Evolutionary conservation across 768 basidiomycete genomes (phyloP), one percentile per base, ranked within the genome.

Genomic region (Pleurotus tuoliensis): DNA sequence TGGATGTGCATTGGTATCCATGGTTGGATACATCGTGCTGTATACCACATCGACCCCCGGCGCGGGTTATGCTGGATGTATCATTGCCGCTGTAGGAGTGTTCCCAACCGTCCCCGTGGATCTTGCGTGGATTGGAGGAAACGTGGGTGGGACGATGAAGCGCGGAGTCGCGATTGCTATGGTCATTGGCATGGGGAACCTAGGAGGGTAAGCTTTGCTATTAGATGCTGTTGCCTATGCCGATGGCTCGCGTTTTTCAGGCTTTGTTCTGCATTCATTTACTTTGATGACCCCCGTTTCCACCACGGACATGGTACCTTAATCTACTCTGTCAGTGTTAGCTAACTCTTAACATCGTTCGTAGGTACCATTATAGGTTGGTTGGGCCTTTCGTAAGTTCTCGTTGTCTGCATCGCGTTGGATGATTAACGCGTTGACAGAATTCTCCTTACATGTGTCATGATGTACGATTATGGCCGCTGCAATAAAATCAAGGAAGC

Each of bases 121-220:
- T 20, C 64, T 85, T 1, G 80, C 82, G 30, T 86, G 84, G 84
- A 76, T 71, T 1, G 73, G 76, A 1, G 77, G 78, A 8, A 81
- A 82, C 53, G 76, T 79, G 0, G 83, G 83, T 18, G 82, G 84
- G 22, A 81, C 82, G 61, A 57, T 79, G 48, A 78, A 80, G 62
- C 73, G 76, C 54, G 84, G 74, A 20, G 74, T 83, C 13, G 72
- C 74, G 11, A 58, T 83, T 40, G 84, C 79, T 3, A 74, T 81
- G 71, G 75, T 84, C 13, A 76, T 80, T 50, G 81, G 80, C 20
- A 34, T 80, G 6, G 82, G 80, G 18, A 86, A 85, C 57, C 66
- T 84, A 6, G 82, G 82, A 58, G 75, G 73, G 71, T 69, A 39
- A 56, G 64, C 69, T 24, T 24, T 24, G 22, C 22, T 24, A 24